Evolutionary conservation across 1,139 yeast genomes (phyloP).

Genomic region (Pichia sp.): DNA sequence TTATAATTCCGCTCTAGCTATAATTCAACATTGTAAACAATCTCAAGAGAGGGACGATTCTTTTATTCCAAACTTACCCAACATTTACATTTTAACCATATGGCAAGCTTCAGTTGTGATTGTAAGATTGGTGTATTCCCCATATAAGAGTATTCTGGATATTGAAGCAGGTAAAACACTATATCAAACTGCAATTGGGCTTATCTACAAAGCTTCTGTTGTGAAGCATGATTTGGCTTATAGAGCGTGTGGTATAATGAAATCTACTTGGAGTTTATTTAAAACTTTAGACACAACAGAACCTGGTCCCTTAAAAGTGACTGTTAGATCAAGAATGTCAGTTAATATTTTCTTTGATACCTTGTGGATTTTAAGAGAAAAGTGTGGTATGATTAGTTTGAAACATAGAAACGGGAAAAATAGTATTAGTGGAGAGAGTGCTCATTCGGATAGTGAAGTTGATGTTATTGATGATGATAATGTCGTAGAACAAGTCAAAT

Average conservation of each 20-base stretch:
- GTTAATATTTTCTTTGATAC: slow-evolving; percentile 92
- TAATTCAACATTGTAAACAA: slow-evolving; percentile 58
- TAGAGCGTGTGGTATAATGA: slow-evolving; percentile 88
- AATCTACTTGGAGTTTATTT: slow-evolving; percentile 87
- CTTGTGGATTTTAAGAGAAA: slow-evolving; percentile 72
- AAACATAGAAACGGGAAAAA: slow-evolving; percentile 28
- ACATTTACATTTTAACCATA: slow-evolving; percentile 67
- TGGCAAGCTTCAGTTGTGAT: slow-evolving; percentile 92
- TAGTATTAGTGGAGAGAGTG: slow-evolving; percentile 29
- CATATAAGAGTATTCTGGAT: slow-evolving; percentile 60
- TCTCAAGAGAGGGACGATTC: slow-evolving; percentile 54
- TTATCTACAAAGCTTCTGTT: slow-evolving; percentile 74
- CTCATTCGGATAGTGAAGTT: slow-evolving; percentile 18
- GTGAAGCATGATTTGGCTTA: slow-evolving; percentile 88
- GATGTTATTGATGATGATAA: slow-evolving; percentile 24
- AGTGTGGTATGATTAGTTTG: slow-evolving; percentile 74
- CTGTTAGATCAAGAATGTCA: slow-evolving; percentile 75
- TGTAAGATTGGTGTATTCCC: slow-evolving; percentile 70
- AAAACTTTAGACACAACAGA: slow-evolving; percentile 44
- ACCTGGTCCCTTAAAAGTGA: slow-evolving; percentile 33
- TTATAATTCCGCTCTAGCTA: slow-evolving; percentile 69
- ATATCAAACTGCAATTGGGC: slow-evolving; percentile 60
- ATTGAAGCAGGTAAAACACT: slow-evolving; percentile 63
- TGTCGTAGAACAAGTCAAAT: background rate
- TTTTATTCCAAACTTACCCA: slow-evolving; percentile 74